A percentile compares a stretch with the other conserved stretches of the same genome.
Evolutionary conservation across 768 basidiomycete genomes (phyloP).

Genomic region (Russula abietina): DNA sequence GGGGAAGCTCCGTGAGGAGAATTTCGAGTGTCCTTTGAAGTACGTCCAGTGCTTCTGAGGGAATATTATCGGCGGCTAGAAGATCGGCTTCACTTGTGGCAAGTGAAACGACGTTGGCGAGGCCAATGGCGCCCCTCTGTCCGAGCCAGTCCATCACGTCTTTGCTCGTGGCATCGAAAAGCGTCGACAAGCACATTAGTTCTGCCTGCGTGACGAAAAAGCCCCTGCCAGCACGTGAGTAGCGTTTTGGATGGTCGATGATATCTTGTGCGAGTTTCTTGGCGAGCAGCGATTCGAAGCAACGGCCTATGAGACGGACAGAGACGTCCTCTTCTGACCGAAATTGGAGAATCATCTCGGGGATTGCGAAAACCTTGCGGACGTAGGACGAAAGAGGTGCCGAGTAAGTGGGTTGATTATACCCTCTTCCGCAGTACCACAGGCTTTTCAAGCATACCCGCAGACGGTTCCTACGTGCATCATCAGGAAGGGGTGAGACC

Average conservation of each 20-base stretch:
- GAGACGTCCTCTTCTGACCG: background rate
- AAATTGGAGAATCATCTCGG: conserved; percentile 1
- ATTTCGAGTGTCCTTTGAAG: background rate
- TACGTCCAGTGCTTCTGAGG: conserved; percentile 1
- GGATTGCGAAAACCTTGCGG: background rate
- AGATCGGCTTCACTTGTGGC: background rate
- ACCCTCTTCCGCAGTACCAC: conserved; percentile 5
- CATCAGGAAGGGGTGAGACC: background rate
- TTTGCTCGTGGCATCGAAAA: background rate
- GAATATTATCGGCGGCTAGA: background rate
- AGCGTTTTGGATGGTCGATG: background rate
- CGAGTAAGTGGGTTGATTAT: background rate
- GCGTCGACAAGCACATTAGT: background rate
- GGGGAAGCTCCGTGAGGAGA: background rate
- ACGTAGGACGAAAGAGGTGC: conserved; percentile 4
- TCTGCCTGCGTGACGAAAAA: background rate
- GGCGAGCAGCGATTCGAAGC: background rate
- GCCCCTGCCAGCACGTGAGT: background rate
- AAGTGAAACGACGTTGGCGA: conserved; percentile 1
- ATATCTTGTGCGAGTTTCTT: background rate
- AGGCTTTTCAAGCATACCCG: background rate
- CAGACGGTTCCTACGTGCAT: background rate
- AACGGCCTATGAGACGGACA: background rate
- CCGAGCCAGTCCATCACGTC: background rate
- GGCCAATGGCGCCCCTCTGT: background rate